Percentiles rank a stretch among this genome's conserved stretches.
These are phyloP conservation scores for Podila epicladia DNA, from an alignment of 192 early-diverging fungal genomes.

Conservation along the genomic window DNA sequence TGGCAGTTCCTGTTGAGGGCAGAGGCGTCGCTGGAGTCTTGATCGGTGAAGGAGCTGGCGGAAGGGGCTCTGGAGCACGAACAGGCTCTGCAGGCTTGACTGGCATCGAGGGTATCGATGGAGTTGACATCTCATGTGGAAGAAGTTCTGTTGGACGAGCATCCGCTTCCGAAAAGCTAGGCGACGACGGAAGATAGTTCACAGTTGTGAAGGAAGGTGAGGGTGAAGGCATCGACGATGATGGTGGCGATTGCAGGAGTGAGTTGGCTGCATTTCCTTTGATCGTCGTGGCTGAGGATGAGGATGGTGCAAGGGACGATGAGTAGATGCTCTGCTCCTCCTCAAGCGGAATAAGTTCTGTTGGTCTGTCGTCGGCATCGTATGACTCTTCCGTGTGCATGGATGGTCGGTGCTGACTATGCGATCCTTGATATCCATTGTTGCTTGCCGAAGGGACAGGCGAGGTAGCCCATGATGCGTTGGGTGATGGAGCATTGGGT, in stretches of 20 bases:
- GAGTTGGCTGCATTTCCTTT: not conserved
- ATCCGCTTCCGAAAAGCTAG: conserved; percentile 18
- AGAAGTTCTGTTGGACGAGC: conserved; percentile 17
- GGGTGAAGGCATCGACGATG: conserved; percentile 22
- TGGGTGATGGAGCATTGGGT: conserved; percentile 13
- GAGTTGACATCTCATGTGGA: not conserved
- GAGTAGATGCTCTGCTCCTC: conserved; percentile 7
- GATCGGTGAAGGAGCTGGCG: not conserved
- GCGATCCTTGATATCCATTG: conserved; percentile 20
- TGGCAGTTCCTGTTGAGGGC: not conserved
- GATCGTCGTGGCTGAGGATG: not conserved
- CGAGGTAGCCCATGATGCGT: conserved; percentile 15
- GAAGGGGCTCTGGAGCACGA: not conserved
- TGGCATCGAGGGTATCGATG: not conserved
- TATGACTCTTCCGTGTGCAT: conserved; percentile 22
- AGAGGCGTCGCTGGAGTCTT: not conserved
- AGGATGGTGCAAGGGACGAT: not conserved
- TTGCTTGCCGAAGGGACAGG: not conserved
- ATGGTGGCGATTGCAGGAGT: conserved; percentile 10
- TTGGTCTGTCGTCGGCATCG: conserved; percentile 47
- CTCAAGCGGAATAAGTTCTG: conserved; percentile 35
- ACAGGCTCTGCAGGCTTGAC: not conserved
- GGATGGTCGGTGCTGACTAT: conserved; percentile 30
- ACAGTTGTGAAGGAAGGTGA: conserved; percentile 26
- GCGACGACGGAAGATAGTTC: conserved; percentile 32